A percentile compares a stretch with the other conserved stretches of the same genome.
Conservation (phyloP, 768 basidiomycete species). For the Obba rivulosa region DNA sequence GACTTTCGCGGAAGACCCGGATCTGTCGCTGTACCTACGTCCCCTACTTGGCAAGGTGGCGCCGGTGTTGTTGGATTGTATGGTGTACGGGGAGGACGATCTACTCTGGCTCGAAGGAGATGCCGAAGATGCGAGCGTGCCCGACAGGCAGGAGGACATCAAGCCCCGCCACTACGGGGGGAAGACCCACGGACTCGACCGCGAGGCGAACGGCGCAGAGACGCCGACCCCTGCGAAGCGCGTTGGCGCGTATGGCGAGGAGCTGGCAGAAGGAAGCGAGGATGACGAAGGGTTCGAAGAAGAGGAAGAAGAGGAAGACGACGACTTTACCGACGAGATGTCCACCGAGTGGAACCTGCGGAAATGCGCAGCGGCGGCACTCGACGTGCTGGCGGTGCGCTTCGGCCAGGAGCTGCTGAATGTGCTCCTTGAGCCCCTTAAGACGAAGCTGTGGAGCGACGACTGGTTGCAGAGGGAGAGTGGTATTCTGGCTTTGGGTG, state of each 20-base stretch:
- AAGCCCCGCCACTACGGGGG: slow-evolving; percentile 90
- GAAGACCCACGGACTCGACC: slow-evolving; percentile 82
- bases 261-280: slow-evolving; percentile 56
- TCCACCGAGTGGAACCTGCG: slow-evolving; percentile 98
- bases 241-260: slow-evolving; percentile 70
- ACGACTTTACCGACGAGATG: slow-evolving; percentile 94
- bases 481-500: slow-evolving; percentile 91
- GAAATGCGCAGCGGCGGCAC: slow-evolving; percentile 95
- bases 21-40: slow-evolving; percentile 75
- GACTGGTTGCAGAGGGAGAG: slow-evolving; percentile 97
- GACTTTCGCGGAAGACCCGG: slow-evolving; percentile 94
- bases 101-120: slow-evolving; percentile 92
- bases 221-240: slow-evolving; percentile 19
- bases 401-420: slow-evolving; percentile 88
- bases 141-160: slow-evolving; percentile 94
- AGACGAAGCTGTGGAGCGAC: slow-evolving; percentile 86
- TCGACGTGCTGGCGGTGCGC: slow-evolving; percentile 93
- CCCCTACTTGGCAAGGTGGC: slow-evolving; percentile 89
- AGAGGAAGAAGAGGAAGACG: slow-evolving; percentile 81
- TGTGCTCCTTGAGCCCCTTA: slow-evolving; percentile 82
- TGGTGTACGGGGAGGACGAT: slow-evolving; percentile 96
- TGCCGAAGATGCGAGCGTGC: slow-evolving; percentile 81
- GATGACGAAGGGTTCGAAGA: slow-evolving; percentile 78
- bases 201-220: slow-evolving; percentile 46
- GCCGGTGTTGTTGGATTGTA: slow-evolving; percentile 93